Conservation (phyloP, 148 eudicot genomes). For the Dysphania ambrosioides region DNA sequence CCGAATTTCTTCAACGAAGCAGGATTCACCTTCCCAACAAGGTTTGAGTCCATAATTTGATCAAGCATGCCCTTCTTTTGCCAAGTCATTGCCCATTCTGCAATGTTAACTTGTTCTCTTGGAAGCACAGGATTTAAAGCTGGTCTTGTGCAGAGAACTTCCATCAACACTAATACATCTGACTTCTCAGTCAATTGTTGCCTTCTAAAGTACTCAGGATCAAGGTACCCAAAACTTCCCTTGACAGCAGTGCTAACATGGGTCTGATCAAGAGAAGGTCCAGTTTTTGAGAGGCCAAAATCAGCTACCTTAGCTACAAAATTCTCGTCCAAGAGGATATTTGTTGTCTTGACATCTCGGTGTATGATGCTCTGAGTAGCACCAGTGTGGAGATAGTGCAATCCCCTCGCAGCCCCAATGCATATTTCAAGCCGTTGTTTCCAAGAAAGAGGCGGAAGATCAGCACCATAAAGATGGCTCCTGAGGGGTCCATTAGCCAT, state of each 20-base stretch:
- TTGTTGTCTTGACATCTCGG: constrained; percentile 94
- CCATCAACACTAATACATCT: constrained; percentile 93
- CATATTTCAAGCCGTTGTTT: constrained; percentile 94
- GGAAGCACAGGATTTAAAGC: constrained; percentile 95
- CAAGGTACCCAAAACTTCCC: constrained; percentile 94
- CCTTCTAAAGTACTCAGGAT: constrained; percentile 94
- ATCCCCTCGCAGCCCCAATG: constrained; percentile 94
- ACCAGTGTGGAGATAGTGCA: constrained; percentile 97
- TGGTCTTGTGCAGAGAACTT: constrained; percentile 89
- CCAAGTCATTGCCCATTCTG: constrained; percentile 98
- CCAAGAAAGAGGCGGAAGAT: constrained; percentile 79
- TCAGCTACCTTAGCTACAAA: constrained; percentile 97
- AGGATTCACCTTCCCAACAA: constrained; percentile 62
- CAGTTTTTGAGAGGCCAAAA: constrained; percentile 89
- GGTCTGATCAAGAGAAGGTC: constrained; percentile 88
- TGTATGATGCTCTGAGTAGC: constrained; percentile 90
- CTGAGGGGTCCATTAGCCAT: constrained; percentile 98
- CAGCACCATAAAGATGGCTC: constrained; percentile 93
- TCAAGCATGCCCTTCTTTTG: constrained; percentile 98
- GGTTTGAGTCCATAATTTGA: constrained; percentile 73
- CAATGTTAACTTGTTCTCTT: constrained; percentile 91
- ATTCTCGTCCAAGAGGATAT: constrained; percentile 84
- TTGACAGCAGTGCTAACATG: constrained; percentile 98
- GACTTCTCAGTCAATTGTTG: constrained; percentile 92
- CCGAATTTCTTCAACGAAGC: constrained; percentile 87